A percentile compares a stretch with the other conserved stretches of the same genome.
Evolutionary conservation across 1,139 yeast species (phyloP).

Genomic region (Debaryomyces coudertii): DNA sequence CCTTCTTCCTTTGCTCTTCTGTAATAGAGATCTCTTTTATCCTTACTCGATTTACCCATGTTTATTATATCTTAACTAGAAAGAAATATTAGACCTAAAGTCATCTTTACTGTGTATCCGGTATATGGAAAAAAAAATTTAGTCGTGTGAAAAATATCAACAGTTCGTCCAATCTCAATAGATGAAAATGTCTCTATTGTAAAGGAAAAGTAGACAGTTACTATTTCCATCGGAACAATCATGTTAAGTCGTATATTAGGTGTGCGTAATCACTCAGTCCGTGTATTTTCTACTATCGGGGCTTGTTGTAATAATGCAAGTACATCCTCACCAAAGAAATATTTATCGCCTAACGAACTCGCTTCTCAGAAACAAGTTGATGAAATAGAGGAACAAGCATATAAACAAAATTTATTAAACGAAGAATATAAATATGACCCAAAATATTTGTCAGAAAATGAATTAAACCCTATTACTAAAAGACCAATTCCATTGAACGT

Average conservation of each 20-base stretch:
- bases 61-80: not conserved
- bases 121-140: slow-evolving; percentile 8
- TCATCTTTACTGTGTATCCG: slow-evolving; percentile 2
- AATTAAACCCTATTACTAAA: slow-evolving; percentile 26
- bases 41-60: slow-evolving; percentile 96
- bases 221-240: not conserved
- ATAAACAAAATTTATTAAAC: slow-evolving; percentile 31
- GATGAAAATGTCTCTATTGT: not conserved
- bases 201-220: not conserved
- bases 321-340: slow-evolving; percentile 17
- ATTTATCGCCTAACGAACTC: slow-evolving; percentile 36
- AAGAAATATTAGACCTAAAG: not conserved
- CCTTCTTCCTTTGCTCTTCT: slow-evolving; percentile 97
- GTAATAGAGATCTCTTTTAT: slow-evolving; percentile 87
- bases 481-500: slow-evolving; percentile 83
- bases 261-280: not conserved
- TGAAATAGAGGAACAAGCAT: slow-evolving; percentile 33
- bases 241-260: slow-evolving; percentile 9
- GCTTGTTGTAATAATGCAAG: not conserved
- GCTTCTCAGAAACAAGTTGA: slow-evolving; percentile 30
- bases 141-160: slow-evolving; percentile 8
- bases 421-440: slow-evolving; percentile 45
- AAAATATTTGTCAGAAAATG: slow-evolving; percentile 39
- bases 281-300: slow-evolving; percentile 5
- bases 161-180: slow-evolving; percentile 7